Evolutionary conservation across 2,329 filamentous ascomycete species (phyloP).

Genomic region (Pestalotiopsis sp.): DNA sequence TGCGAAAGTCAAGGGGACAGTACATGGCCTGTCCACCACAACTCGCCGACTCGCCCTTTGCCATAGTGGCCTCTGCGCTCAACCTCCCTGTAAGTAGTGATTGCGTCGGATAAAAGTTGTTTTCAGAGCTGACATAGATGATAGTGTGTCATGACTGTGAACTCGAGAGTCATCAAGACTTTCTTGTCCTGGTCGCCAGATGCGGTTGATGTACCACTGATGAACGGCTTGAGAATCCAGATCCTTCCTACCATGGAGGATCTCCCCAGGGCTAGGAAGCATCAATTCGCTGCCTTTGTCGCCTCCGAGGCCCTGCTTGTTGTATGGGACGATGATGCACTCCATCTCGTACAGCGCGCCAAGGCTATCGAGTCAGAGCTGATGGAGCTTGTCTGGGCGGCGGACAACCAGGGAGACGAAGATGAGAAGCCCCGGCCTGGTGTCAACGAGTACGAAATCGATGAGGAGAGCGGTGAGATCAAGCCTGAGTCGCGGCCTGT

Average conservation of each 20-base stretch:
- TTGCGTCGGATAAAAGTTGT: background rate
- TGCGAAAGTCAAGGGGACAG: slow-evolving; percentile 67
- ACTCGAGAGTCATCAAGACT: slow-evolving; percentile 77
- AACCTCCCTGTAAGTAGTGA: slow-evolving; percentile 65
- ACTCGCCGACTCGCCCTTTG: slow-evolving; percentile 64
- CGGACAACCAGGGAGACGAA: slow-evolving; percentile 52
- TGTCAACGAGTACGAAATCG: slow-evolving; percentile 59
- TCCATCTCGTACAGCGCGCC: slow-evolving; percentile 70
- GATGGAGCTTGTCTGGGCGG: slow-evolving; percentile 77
- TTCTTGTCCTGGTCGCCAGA: slow-evolving; percentile 75
- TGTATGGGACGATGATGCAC: slow-evolving; percentile 82
- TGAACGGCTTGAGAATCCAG: slow-evolving; percentile 77
- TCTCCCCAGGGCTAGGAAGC: slow-evolving; percentile 70
- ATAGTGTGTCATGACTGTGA: slow-evolving; percentile 79
- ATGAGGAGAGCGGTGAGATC: slow-evolving; percentile 71
- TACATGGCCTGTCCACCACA: slow-evolving; percentile 75
- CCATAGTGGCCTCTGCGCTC: slow-evolving; percentile 65
- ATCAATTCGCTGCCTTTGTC: slow-evolving; percentile 81
- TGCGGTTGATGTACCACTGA: slow-evolving; percentile 73
- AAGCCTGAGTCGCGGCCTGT: slow-evolving; percentile 67
- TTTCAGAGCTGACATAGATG: background rate
- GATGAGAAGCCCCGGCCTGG: slow-evolving; percentile 50
- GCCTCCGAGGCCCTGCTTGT: slow-evolving; percentile 71
- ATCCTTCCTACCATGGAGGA: slow-evolving; percentile 74
- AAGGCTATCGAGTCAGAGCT: slow-evolving; percentile 75